phyloP scores from a whole-genome alignment of 2,329 filamentous ascomycete genomes.

The Diaporthe sp. region DNA sequence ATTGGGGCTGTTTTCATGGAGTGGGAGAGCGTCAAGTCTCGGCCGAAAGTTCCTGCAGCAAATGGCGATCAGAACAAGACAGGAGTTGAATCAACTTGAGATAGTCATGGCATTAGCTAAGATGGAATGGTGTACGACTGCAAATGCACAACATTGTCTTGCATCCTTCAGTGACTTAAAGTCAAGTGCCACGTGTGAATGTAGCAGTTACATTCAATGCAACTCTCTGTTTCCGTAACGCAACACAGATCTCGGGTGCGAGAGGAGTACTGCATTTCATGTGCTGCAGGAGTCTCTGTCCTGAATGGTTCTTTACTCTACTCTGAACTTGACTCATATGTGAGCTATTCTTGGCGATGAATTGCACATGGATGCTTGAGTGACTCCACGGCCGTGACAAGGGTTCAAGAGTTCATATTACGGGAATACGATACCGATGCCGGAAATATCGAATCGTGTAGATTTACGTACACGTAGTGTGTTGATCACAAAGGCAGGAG shows the following conservation, averaged over 20 bases:
- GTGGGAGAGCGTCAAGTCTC: constrained; percentile 8
- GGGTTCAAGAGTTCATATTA: neutral
- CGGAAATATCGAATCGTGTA: neutral
- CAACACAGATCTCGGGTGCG: neutral
- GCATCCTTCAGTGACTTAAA: neutral
- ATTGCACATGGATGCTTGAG: neutral
- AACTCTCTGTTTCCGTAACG: too few relatives aligned
- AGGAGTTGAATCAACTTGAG: fast-evolving
- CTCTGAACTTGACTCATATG: neutral
- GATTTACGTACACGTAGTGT: neutral
- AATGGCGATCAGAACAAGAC: neutral
- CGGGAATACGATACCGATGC: neutral
- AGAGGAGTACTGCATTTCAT: neutral
- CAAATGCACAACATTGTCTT: neutral
- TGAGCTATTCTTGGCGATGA: neutral
- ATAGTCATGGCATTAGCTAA: neutral
- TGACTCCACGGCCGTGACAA: neutral
- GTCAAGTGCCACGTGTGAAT: too few relatives aligned
- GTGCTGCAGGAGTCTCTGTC: neutral
- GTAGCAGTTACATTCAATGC: too few relatives aligned
- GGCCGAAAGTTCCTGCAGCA: neutral
- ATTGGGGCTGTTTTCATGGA: constrained; percentile 7
- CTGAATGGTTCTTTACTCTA: neutral
- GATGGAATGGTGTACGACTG: neutral
- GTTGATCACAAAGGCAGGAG: neutral